Percentiles rank a stretch among this genome's conserved stretches.
phyloP scores from a whole-genome alignment of 2,329 filamentous ascomycete genomes.

The Arthrinium phaeospermum region DNA sequence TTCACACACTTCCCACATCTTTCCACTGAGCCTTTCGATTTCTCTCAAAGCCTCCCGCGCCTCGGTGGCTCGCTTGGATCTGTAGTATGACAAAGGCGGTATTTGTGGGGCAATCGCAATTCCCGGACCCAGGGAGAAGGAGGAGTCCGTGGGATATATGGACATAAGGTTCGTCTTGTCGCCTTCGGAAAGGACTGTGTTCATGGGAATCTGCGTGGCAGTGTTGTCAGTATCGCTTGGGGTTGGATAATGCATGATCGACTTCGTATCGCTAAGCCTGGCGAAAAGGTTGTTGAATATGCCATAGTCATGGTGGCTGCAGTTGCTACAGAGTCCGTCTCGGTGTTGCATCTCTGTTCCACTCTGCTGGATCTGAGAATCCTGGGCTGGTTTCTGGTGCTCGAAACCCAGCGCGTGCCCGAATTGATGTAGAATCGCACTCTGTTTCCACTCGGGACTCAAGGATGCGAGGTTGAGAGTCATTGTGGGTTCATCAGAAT shows the following conservation, averaged over 20 bases:
- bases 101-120: neutral
- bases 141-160: neutral
- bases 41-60: too few species aligned
- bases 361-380: too few species aligned
- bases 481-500: neutral
- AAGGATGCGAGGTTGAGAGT: neutral
- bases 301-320: too few species aligned
- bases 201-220: neutral
- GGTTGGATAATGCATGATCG: neutral
- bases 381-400: too few species aligned
- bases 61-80: too few species aligned
- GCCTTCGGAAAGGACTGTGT: neutral
- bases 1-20: too few species aligned
- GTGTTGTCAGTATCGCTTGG: neutral
- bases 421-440: neutral
- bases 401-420: neutral
- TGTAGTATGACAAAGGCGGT: too few species aligned
- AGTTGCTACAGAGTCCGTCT: too few species aligned
- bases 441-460: neutral
- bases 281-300: too few species aligned
- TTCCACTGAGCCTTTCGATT: too few species aligned
- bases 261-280: too few species aligned
- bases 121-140: neutral
- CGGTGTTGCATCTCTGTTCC: too few species aligned
- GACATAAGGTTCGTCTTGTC: neutral